phyloP scores from a whole-genome alignment of 495 filamentous ascomycete species.

The Talaromyces ruber region DNA sequence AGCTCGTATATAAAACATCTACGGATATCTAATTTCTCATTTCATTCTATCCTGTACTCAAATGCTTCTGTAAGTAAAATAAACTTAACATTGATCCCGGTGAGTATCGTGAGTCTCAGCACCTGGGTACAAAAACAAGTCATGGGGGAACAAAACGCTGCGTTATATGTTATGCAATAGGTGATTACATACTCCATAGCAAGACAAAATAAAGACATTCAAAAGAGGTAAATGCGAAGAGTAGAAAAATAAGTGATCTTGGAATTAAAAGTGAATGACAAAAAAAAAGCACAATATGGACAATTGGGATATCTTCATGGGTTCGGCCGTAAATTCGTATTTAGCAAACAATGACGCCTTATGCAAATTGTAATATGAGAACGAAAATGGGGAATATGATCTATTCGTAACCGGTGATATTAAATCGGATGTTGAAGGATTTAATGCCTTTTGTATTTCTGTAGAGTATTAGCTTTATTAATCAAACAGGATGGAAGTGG shows the following conservation, averaged over 20 bases:
- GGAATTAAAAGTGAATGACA: neutral
- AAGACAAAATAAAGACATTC: neutral
- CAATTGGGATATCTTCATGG: neutral
- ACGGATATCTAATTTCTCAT: too few relatives aligned
- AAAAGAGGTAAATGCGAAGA: neutral
- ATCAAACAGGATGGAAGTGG: neutral
- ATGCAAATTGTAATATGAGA: neutral
- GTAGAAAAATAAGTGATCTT: neutral
- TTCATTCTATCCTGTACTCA: too few relatives aligned
- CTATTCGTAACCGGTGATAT: neutral
- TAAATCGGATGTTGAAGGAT: neutral
- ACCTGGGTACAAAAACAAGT: neutral
- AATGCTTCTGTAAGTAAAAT: too few relatives aligned
- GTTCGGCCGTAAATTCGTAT: neutral
- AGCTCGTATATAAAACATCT: too few relatives aligned
- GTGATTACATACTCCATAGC: neutral
- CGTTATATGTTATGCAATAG: neutral
- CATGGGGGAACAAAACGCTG: neutral
- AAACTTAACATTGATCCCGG: too few relatives aligned
- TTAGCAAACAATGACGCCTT: neutral
- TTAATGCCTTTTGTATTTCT: slow-evolving; percentile 1
- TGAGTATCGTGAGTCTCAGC: too few relatives aligned
- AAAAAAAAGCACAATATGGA: neutral
- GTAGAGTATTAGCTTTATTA: neutral
- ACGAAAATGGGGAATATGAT: neutral